A percentile compares a stretch with the other conserved stretches of the same genome.
phyloP scores from a whole-genome alignment of 306 rosid species.

The Dicorynia guianensis region DNA sequence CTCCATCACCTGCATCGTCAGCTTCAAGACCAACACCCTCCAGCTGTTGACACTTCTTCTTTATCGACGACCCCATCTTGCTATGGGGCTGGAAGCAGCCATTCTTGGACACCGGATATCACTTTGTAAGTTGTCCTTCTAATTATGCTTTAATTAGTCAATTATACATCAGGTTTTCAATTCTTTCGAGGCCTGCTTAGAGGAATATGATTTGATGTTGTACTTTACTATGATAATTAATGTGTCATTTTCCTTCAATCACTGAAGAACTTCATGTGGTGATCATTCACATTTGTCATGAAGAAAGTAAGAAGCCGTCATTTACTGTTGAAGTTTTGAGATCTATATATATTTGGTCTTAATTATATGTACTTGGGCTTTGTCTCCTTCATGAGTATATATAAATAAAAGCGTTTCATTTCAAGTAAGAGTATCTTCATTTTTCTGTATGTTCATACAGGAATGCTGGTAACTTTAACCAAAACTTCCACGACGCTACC shows the following conservation, averaged over 20 bases:
- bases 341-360: neutral
- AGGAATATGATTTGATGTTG: neutral
- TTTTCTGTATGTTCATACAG: conserved; percentile 25
- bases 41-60: conserved; percentile 41
- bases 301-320: neutral
- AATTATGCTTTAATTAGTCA: neutral
- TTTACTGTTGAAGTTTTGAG: neutral
- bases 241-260: neutral
- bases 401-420: neutral
- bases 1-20: conserved; percentile 64
- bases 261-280: neutral
- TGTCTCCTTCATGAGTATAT: neutral
- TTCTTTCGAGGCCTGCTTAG: too few relatives aligned
- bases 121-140: conserved; percentile 57
- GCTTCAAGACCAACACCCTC: conserved; percentile 62
- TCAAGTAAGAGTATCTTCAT: neutral
- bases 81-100: conserved; percentile 54
- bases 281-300: neutral
- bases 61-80: conserved; percentile 44
- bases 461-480: conserved; percentile 40
- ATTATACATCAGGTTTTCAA: neutral
- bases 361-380: conserved; percentile 9
- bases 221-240: neutral
- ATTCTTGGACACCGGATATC: conserved; percentile 58
- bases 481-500: conserved; percentile 37